Evolutionary conservation across 2,329 filamentous ascomycete genomes (phyloP), one percentile per base, ranked within the genome.

Genomic region (Arachnomyces sp.): DNA sequence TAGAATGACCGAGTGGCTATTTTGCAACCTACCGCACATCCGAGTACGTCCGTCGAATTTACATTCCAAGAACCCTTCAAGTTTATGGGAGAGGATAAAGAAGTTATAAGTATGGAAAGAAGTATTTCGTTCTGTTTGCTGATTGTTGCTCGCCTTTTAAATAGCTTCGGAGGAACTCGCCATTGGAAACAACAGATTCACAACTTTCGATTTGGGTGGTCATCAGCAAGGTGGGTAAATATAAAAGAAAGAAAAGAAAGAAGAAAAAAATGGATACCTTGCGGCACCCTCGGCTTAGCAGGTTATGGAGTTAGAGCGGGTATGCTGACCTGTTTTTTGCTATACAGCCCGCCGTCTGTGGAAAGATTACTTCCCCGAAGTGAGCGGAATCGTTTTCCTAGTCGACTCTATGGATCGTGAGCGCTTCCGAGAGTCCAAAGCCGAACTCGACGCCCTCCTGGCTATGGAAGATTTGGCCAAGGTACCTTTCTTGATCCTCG

Each of bases 351-450:
- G 89, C 53, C 86, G 89, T 57, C 81, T 95, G 55, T 95, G 89
- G 88, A 90, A 89, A 66, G 88, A 95, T 62, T 95, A 94, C 71
- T 94, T 95, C 77, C 88, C 88, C 55, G 89, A 95, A 72, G 88
- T 95, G 49, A 88, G 83, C 67, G 89, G 90, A 45, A 94, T 96
- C 55, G 89, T 98, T 54, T 98, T 96, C 77, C 82, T 96, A 43
- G 86, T 98, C 55, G 92, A 98, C 59, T 88, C 92, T 57, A 95
- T 95, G 72, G 92, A 98, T 68, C 84, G 87, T 68, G 90, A 96
- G 72, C 87, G 92, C 53, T 86, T 98, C 65, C 65, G 76, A 56
- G 92, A 98, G 73, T 85, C 88, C 60, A 96, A 96, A 74, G 90
- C 85, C 56, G 92, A 98, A 73, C 84, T 98, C 48, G 92, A 98